Evolutionary conservation across 2,329 filamentous ascomycete genomes (phyloP).

Genomic region (Pezicula radicicola): DNA sequence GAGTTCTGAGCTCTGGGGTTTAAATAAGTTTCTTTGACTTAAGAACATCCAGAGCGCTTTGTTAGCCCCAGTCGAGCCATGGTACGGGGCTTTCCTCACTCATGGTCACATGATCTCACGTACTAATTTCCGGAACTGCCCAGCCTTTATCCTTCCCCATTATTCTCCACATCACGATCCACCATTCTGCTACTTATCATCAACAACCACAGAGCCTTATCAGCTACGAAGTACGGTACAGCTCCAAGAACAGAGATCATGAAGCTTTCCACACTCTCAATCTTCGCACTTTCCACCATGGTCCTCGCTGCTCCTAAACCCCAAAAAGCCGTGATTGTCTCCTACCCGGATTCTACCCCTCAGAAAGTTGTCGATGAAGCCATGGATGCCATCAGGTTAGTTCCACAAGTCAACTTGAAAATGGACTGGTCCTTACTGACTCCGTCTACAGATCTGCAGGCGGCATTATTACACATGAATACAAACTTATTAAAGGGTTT

Average conservation of each 20-base stretch:
- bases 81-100: no score
- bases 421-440: not conserved
- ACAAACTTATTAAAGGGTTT: constrained; percentile 69
- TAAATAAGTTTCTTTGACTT: no score
- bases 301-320: constrained; percentile 54
- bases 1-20: no score
- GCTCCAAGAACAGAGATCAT: constrained; percentile 39
- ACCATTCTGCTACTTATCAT: no score
- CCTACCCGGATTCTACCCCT: constrained; percentile 67
- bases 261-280: constrained; percentile 57
- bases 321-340: constrained; percentile 74
- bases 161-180: no score
- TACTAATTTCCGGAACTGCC: no score
- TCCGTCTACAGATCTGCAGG: constrained; percentile 48
- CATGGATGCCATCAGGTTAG: constrained; percentile 60
- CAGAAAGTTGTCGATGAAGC: constrained; percentile 66
- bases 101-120: no score
- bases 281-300: constrained; percentile 54
- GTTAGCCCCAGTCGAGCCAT: no score
- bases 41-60: no score
- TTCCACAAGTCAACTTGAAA: not conserved
- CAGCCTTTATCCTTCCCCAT: no score
- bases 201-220: no score
- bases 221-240: not conserved
- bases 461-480: constrained; percentile 77